Conservation (phyloP, 2,329 filamentous ascomycete genomes). For the Diplodia mutila region DNA sequence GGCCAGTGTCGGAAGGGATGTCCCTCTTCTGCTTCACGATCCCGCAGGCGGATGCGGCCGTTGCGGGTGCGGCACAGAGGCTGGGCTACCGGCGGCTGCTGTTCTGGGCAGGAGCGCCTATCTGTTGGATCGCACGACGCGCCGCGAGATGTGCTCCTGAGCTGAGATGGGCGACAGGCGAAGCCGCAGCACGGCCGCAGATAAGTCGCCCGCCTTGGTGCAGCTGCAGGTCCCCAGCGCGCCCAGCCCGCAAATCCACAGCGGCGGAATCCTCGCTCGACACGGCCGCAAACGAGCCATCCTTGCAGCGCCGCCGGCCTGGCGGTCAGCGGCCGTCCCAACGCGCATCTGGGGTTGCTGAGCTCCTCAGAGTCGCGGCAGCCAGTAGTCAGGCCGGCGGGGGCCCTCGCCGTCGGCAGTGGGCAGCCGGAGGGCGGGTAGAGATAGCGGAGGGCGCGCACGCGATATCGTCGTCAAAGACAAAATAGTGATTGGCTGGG, state of each 20-base stretch:
- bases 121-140: slow-evolving; percentile 12
- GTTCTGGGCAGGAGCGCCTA: slow-evolving; percentile 15
- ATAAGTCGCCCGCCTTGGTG: slow-evolving; percentile 17
- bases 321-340: slow-evolving; percentile 8
- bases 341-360: background rate
- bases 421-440: slow-evolving; percentile 15
- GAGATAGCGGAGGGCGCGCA: slow-evolving; percentile 18
- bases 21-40: slow-evolving; percentile 5
- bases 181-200: slow-evolving; percentile 18
- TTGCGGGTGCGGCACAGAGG: slow-evolving; percentile 7
- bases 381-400: slow-evolving; percentile 6
- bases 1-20: background rate
- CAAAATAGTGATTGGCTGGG: slow-evolving; percentile 22
- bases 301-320: slow-evolving; percentile 9
- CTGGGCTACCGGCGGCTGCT: background rate
- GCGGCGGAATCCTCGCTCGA: slow-evolving; percentile 13
- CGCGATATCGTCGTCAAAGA: slow-evolving; percentile 22
- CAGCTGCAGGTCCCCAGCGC: slow-evolving; percentile 18
- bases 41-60: background rate
- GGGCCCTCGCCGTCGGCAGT: slow-evolving; percentile 17
- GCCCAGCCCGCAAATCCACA: slow-evolving; percentile 9
- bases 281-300: slow-evolving; percentile 11
- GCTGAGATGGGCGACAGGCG: slow-evolving; percentile 2
- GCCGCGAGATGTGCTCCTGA: slow-evolving; percentile 8
- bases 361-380: background rate